Evolutionary conservation across 352 stramenopile species (phyloP), one percentile per base, ranked within the genome.

Genomic region (Phytophthora chlamydospora): DNA sequence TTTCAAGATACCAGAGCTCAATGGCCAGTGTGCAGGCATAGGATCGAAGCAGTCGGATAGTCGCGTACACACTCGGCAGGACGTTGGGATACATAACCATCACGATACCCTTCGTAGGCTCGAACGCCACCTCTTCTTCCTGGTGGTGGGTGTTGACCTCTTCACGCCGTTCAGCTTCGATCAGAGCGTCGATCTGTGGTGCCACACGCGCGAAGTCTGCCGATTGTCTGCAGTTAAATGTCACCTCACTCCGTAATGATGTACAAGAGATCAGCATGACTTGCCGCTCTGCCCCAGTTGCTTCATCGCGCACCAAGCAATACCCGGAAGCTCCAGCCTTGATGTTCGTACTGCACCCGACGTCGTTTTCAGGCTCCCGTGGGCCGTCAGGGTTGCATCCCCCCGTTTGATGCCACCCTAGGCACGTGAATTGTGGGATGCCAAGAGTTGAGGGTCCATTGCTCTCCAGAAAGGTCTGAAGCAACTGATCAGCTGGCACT

Each of bases 81-180:
- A 80, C 44, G 32, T 77, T 69, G 0, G 72, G 76, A 45, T 88
- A 83, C 33, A 83, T 66, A 52, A 82, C 71, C 56, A 85, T 83
- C 29, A 80, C 19, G 31, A 88, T 67, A 3, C 73, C 76, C 31
- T 67, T 65, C 46, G 35, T 60, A 0, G 61, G 35, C 9, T 55
- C 33, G 4, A 52, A 4, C 24, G 48, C n/a, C 16, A 64, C 39
- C 2, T 50, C 43, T 4, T 42, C 36, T 5, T 53, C 44, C 0
- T 56, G 50, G 4, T 7, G 0, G 1, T 48, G 11, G n/a, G n/a
- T n/a, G n/a, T n/a, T n/a, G n/a, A n/a, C n/a, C 0, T 52, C 33
- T 29, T 65, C 54, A 11, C 64, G 21, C 27, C 40, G 16, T 19
- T 60, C 60, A n/a, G 11, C 40, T 6, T 27, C 35, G 11, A 69